Evolutionary conservation across 192 early-diverging fungal genomes (phyloP), one percentile per base, ranked within the genome.

Genomic region (Diversispora epigaea): DNA sequence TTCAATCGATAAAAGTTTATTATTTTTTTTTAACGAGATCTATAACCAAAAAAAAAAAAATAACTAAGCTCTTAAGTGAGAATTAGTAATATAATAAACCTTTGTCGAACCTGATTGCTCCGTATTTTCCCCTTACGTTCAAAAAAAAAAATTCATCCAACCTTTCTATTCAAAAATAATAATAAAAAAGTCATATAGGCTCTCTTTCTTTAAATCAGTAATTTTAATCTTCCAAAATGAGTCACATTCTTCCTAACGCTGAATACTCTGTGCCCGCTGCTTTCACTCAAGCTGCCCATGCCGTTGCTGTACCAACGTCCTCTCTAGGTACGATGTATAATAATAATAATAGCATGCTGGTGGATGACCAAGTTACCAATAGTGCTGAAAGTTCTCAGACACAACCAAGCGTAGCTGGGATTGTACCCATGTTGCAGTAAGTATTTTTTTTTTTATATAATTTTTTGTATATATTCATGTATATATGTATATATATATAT

Each of bases 401-500:
- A 71, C 21, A 81, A 84, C 43, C 80, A 71, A 74, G 77, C 75
- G 86, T 86, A 67, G 83, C 85, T 49, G 87, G 87, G 57, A 87
- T 89, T 50, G 82, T 83, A 25, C 87, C 87, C n/a, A 87, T 80
- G 12, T 77, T 89, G 62, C 87, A 89, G 87, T 89, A 87, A 89
- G 87, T 86, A 65, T 54, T 52, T 41, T 8, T 50, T 39, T 40
- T 5, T 15, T 52, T 15, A 9, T 49, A 3, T 12, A 56, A 54
- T 21, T 44, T 55, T 64, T 56, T 44, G 49, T 5, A 52, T 21
- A 21, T 32, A 56, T 22, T 41, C 4, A 21, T n/a, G 49, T 43
- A 12, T 21, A 32, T 12, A 15, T 41, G 19, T 19, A 32, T 56
- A 25, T 19, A 9, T 4, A 55, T 19, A 21, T 46, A 49, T 75